A percentile compares a stretch with the other conserved stretches of the same genome.
phyloP scores from a whole-genome alignment of 2,329 filamentous ascomycete genomes.

The Ascochyta viciae-villosae region DNA sequence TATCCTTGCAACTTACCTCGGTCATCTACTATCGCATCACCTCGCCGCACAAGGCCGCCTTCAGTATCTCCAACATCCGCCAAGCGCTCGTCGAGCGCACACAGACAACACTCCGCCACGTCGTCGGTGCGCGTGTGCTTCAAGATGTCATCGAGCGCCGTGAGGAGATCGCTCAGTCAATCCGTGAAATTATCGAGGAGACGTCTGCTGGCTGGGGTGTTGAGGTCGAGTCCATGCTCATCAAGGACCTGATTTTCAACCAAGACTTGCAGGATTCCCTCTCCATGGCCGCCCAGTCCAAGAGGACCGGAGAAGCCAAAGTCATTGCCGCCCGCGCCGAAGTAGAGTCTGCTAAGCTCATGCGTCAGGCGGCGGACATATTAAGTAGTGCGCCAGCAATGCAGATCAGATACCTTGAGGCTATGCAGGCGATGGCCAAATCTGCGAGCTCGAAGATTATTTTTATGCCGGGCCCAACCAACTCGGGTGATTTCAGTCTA shows the following conservation, averaged over 20 bases:
- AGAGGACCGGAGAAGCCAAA: conserved; percentile 98
- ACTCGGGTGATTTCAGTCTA: conserved; percentile 37
- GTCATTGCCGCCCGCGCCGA: conserved; percentile 97
- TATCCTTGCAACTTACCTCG: conserved; percentile 88
- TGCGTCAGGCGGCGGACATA: conserved; percentile 90
- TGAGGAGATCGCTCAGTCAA: conserved; percentile 94
- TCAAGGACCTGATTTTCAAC: conserved; percentile 99
- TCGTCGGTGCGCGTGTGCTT: conserved; percentile 91
- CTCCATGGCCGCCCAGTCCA: conserved; percentile 97
- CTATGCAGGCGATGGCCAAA: conserved; percentile 99
- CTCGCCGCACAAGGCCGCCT: conserved; percentile 94
- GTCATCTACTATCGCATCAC: conserved; percentile 99
- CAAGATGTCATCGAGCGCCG: conserved; percentile 98
- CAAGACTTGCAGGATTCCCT: conserved; percentile 94
- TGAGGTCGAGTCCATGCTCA: conserved; percentile 95
- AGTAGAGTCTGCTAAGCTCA: conserved; percentile 93
- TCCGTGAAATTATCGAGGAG: conserved; percentile 96
- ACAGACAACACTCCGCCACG: conserved; percentile 95
- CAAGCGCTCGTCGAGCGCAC: conserved; percentile 98
- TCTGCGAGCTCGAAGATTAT: conserved; percentile 86
- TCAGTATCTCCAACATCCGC: conserved; percentile 92
- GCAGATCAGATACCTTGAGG: conserved; percentile 80
- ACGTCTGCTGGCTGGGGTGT: conserved; percentile 95
- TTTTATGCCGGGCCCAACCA: conserved; percentile 55
- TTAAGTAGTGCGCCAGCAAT: conserved; percentile 81